Evolutionary conservation across 306 rosid genomes (phyloP), one percentile per base, ranked within the genome.

Genomic region (Alnus glutinosa): DNA sequence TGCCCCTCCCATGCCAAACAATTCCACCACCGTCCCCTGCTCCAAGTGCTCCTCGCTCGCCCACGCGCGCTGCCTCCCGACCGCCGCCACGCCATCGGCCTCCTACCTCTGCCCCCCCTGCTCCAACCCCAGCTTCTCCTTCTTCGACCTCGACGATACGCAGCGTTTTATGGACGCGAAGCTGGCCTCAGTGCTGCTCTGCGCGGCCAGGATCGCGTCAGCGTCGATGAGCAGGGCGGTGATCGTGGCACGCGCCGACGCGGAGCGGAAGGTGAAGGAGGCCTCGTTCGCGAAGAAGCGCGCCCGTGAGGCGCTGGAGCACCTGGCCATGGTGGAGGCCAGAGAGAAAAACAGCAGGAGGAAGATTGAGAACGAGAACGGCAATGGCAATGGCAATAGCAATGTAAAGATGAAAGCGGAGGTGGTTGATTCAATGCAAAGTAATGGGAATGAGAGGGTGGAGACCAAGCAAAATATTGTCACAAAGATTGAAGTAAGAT

Each of bases 11-110:
- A 69, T 84, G 11, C 14, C 89, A 48, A 39, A 84, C 4, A 83
- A 87, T 32, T 83, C 88, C 66, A 80, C 84, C 34, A 82, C 84
- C 72, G 9, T 87, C 9, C 72, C 90, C 15, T 94, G 98, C 62
- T 66, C 78, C 70, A 90, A 88, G 42, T 94, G 98, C 79, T 86
- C 96, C 70, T 94, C 98, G 7, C 84, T 89, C 77, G 80, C 96
- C 1, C 98, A 94, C 88, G 9, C 88, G 7, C 84, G 80, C 7
- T 94, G 98, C 55, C 89, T 90, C 63, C 84, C 92, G 42, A 66
- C 87, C 9, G 77, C 88, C 4, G 9, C 77, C 1, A 83, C 81
- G 15, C 51, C 91, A 2, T 55, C 87, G 4, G 39, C 87, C 18
- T 2, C 92, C 2, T 84, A 79, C 78, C 78, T 79, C 68, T 94